A percentile compares a stretch with the other conserved stretches of the same genome.
Conservation (phyloP, 1,139 yeast genomes). For the Hansenula sp. region DNA sequence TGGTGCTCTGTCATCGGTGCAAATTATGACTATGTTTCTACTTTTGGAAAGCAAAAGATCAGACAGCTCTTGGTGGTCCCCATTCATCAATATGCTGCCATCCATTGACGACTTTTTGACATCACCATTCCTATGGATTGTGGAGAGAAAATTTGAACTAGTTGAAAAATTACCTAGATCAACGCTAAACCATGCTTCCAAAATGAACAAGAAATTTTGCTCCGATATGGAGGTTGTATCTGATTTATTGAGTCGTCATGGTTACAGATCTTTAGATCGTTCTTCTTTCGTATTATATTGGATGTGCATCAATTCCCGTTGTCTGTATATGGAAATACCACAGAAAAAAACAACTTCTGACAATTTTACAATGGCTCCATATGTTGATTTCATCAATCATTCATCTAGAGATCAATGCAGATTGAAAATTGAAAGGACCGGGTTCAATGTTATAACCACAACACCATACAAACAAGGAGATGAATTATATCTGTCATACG, state of each 20-base stretch:
- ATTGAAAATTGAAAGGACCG: conserved; percentile 41
- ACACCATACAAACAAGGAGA: conserved; percentile 37
- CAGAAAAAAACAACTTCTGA: conserved; percentile 44
- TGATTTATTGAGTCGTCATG: conserved; percentile 18
- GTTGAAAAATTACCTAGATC: conserved; percentile 39
- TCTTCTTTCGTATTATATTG: conserved; percentile 60
- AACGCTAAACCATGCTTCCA: conserved; percentile 31
- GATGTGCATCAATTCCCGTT: conserved; percentile 88
- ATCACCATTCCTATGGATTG: conserved; percentile 51
- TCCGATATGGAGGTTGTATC: conserved; percentile 34
- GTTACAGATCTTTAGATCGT: conserved; percentile 7
- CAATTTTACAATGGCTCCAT: conserved; percentile 89
- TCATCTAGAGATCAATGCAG: conserved; percentile 50
- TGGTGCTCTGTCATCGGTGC: conserved; percentile 29
- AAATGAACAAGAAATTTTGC: conserved; percentile 36
- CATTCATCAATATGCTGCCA: conserved; percentile 60
- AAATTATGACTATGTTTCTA: conserved; percentile 19
- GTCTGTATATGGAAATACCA: conserved; percentile 73
- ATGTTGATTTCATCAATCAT: conserved; percentile 86
- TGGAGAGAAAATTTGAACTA: conserved; percentile 25
- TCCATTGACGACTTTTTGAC: conserved; percentile 39
- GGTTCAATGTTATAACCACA: conserved; percentile 48
- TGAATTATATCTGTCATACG: conserved; percentile 74
- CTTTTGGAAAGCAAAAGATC: conserved; percentile 14
- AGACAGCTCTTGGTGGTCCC: conserved; percentile 54